Evolutionary conservation across 2,329 filamentous ascomycete species (phyloP).

Genomic region (Aureobasidium lini): DNA sequence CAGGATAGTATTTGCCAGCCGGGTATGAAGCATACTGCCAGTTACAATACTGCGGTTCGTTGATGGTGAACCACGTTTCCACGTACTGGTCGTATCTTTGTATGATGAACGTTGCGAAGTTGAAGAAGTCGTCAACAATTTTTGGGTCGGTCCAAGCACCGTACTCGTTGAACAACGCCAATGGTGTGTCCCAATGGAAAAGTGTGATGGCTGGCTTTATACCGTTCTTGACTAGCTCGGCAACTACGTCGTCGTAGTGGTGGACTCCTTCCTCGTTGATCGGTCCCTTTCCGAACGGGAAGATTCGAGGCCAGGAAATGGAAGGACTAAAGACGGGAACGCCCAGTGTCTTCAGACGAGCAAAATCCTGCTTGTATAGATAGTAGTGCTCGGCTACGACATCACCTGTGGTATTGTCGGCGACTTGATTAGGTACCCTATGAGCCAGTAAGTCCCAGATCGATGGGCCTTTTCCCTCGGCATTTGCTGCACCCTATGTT

Average conservation of each 20-base stretch:
- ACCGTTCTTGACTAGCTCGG: constrained; percentile 20
- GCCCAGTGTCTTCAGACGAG: constrained; percentile 34
- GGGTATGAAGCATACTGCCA: constrained; percentile 13
- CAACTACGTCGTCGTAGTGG: constrained; percentile 44
- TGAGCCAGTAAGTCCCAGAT: constrained; percentile 29
- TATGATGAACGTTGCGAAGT: constrained; percentile 35
- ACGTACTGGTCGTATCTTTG: constrained; percentile 33
- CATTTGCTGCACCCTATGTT: constrained; percentile 22
- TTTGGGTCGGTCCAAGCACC: constrained; percentile 34
- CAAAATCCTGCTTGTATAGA: constrained; percentile 16
- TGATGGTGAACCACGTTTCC: constrained; percentile 35
- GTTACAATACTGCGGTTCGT: constrained; percentile 30
- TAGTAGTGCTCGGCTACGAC: constrained; percentile 44
- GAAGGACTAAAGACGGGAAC: constrained; percentile 34
- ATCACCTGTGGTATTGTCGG: constrained; percentile 33
- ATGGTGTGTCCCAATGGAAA: constrained; percentile 38
- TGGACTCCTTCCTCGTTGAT: constrained; percentile 41
- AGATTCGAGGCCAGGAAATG: constrained; percentile 43
- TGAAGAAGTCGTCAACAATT: constrained; percentile 33
- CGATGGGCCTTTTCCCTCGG: constrained; percentile 25
- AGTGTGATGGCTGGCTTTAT: constrained; percentile 41
- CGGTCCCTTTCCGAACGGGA: constrained; percentile 42
- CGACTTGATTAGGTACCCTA: constrained; percentile 22
- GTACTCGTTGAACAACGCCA: constrained; percentile 29
- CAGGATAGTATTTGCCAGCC: constrained; percentile 35